A percentile compares a stretch with the other conserved stretches of the same genome.
Conservation (phyloP, 768 basidiomycete genomes). For the Pleurotus pulmonarius region DNA sequence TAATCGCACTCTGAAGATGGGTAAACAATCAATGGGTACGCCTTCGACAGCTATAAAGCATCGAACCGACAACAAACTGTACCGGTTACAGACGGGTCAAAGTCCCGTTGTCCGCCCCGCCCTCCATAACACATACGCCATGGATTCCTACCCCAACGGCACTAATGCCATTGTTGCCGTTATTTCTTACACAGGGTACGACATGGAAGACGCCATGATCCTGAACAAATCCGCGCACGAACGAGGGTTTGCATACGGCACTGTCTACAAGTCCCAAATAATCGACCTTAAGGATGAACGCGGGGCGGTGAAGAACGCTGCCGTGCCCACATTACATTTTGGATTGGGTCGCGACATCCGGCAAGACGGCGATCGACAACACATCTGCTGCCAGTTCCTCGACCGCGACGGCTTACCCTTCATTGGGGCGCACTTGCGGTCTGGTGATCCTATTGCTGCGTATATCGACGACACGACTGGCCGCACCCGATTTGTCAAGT, state of each 20-base stretch:
- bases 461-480: slow-evolving; percentile 85
- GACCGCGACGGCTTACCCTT: slow-evolving; percentile 84
- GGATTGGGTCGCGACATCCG: slow-evolving; percentile 78
- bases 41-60: slow-evolving; percentile 89
- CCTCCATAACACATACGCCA: slow-evolving; percentile 91
- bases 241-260: slow-evolving; percentile 95
- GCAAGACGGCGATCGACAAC: slow-evolving; percentile 39
- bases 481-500: slow-evolving; percentile 83
- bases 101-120: slow-evolving; percentile 91
- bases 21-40: slow-evolving; percentile 99
- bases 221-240: slow-evolving; percentile 98
- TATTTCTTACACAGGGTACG: slow-evolving; percentile 99
- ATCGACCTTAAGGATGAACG: slow-evolving; percentile 83
- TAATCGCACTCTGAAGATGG: slow-evolving; percentile 63
- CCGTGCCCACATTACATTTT: slow-evolving; percentile 80
- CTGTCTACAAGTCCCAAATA: slow-evolving; percentile 92
- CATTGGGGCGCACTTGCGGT: slow-evolving; percentile 61
- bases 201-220: slow-evolving; percentile 99
- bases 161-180: slow-evolving; percentile 99
- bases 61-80: slow-evolving; percentile 97
- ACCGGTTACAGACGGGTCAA: slow-evolving; percentile 93
- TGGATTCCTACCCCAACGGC: slow-evolving; percentile 98
- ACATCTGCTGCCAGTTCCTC: slow-evolving; percentile 46
- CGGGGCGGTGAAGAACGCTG: slow-evolving; percentile 55
- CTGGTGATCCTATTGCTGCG: slow-evolving; percentile 81